Percentiles rank a stretch among this genome's conserved stretches.
Conservation (phyloP, 176 grass and related monocot genomes). For the Zoysia japonica region DNA sequence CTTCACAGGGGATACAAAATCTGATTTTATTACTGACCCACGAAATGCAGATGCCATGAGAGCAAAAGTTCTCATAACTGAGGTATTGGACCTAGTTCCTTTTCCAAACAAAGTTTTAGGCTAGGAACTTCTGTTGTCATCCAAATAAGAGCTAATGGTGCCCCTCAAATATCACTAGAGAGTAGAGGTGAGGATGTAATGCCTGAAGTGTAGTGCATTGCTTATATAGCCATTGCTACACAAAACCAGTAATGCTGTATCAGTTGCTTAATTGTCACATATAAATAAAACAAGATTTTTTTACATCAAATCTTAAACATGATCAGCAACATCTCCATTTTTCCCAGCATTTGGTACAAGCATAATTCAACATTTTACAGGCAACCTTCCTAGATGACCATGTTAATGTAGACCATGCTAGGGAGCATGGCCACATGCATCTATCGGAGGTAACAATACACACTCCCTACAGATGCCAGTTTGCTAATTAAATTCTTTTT, state of each 20-base stretch:
- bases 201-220: background rate
- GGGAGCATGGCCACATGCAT: conserved; percentile 88
- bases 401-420: conserved; percentile 74
- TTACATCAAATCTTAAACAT: conserved; percentile 28
- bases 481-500: conserved; percentile 18
- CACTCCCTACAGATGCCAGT: conserved; percentile 9
- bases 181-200: background rate
- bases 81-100: conserved; percentile 44
- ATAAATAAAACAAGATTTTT: conserved; percentile 20
- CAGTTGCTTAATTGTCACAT: background rate
- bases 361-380: conserved; percentile 51
- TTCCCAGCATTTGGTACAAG: conserved; percentile 31
- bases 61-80: conserved; percentile 89
- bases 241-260: background rate
- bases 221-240: conserved; percentile 5
- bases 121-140: background rate
- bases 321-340: conserved; percentile 6
- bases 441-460: conserved; percentile 69
- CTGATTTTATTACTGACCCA: conserved; percentile 93
- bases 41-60: conserved; percentile 91
- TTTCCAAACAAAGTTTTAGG: background rate
- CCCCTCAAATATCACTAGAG: background rate
- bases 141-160: background rate
- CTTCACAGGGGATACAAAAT: conserved; percentile 88
- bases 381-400: conserved; percentile 90